phyloP scores from a whole-genome alignment of 2,329 filamentous ascomycete genomes.

The Trichophyton rubrum region DNA sequence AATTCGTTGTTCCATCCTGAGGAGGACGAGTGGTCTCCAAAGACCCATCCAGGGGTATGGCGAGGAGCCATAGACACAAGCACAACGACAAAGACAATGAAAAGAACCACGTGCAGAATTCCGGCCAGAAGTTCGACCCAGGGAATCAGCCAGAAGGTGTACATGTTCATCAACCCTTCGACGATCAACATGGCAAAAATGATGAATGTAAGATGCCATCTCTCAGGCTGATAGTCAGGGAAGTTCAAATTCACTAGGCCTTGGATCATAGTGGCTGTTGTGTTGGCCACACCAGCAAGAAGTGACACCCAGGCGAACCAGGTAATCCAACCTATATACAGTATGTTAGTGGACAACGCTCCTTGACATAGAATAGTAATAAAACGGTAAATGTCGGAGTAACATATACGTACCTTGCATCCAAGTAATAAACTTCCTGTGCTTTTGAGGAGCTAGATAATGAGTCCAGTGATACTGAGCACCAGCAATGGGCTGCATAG shows the following conservation, averaged over 20 bases:
- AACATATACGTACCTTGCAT: constrained; percentile 16
- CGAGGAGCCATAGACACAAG: constrained; percentile 22
- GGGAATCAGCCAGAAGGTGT: constrained; percentile 28
- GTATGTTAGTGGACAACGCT: constrained; percentile 13
- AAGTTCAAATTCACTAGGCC: constrained; percentile 23
- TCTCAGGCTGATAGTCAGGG: constrained; percentile 22
- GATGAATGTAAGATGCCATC: constrained; percentile 31
- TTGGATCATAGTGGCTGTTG: constrained; percentile 26
- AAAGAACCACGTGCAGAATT: constrained; percentile 24
- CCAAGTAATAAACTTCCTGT: constrained; percentile 24
- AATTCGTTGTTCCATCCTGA: constrained; percentile 25
- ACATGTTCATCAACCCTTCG: constrained; percentile 22
- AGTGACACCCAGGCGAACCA: constrained; percentile 32
- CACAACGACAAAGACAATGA: constrained; percentile 27
- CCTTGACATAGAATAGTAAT: not conserved
- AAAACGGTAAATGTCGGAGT: not conserved
- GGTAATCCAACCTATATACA: constrained; percentile 28
- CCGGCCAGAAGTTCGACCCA: constrained; percentile 29
- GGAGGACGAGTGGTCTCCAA: constrained; percentile 17
- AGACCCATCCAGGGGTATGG: constrained; percentile 24
- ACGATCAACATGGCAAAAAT: constrained; percentile 26
- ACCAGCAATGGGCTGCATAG: constrained; percentile 31
- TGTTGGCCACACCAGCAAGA: constrained; percentile 25
- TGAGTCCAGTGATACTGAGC: constrained; percentile 35
- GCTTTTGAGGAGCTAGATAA: constrained; percentile 20